These are phyloP conservation scores for Backusella tarrabulga DNA, from an alignment of 192 early-diverging fungal species.

Conservation along the genomic window DNA sequence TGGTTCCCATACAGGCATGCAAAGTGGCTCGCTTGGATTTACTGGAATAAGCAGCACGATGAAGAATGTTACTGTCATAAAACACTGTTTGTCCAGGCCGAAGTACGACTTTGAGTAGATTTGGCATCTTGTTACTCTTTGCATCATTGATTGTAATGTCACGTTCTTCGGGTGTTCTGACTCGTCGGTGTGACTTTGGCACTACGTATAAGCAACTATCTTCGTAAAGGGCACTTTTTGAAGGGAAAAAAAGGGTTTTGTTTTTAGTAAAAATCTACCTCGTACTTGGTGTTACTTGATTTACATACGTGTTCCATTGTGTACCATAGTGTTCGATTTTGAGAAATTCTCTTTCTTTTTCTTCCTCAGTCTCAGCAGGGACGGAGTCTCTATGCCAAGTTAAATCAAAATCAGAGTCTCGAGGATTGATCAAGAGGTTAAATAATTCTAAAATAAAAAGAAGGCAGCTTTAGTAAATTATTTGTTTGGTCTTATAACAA, in stretches of 20 bases:
- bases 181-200: constrained; percentile 41
- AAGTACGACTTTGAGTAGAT: constrained; percentile 27
- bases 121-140: constrained; percentile 41
- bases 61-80: constrained; percentile 51
- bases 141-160: constrained; percentile 44
- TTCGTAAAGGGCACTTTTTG: constrained; percentile 41
- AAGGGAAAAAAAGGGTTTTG: not conserved
- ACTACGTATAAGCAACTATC: constrained; percentile 44
- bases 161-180: constrained; percentile 42
- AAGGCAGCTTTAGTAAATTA: not conserved
- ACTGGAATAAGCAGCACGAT: constrained; percentile 42
- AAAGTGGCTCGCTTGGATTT: constrained; percentile 41
- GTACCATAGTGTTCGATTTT: constrained; percentile 49
- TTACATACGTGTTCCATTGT: constrained; percentile 47
- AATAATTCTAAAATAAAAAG: constrained; percentile 37
- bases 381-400: constrained; percentile 49
- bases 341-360: constrained; percentile 38
- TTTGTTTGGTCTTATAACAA: not conserved
- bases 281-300: not conserved
- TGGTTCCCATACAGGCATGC: constrained; percentile 48
- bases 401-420: constrained; percentile 43
- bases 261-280: not conserved
- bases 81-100: constrained; percentile 51
- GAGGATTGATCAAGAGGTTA: constrained; percentile 48
- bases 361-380: constrained; percentile 31